Conservation (phyloP, 2,329 filamentous ascomycete genomes). For the Fusarium humuli region DNA sequence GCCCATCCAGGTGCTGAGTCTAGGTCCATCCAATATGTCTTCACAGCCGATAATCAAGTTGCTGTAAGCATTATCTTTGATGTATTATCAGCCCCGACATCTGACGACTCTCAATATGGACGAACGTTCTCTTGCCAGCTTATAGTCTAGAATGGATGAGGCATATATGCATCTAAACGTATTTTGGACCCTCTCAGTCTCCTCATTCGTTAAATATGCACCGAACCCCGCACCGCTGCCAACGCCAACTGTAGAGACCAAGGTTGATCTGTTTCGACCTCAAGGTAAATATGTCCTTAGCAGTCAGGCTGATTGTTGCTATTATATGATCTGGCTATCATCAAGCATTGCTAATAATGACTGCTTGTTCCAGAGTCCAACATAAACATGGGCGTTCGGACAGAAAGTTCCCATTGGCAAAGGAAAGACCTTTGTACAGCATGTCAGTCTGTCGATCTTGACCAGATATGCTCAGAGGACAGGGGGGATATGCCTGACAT, state of each 20-base stretch:
- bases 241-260: no score
- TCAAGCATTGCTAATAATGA: neutral
- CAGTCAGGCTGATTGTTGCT: neutral
- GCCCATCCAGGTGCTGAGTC: neutral
- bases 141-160: neutral
- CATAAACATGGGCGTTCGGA: neutral
- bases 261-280: no score
- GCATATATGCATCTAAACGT: neutral
- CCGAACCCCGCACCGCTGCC: neutral
- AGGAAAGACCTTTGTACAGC: neutral
- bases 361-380: neutral
- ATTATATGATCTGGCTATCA: neutral
- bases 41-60: accelerated
- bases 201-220: neutral
- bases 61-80: neutral
- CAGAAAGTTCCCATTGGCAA: neutral
- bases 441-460: neutral
- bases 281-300: neutral
- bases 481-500: neutral
- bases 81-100: neutral
- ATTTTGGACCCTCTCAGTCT: neutral
- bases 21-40: accelerated
- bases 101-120: neutral
- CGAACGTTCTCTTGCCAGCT: neutral
- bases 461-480: neutral